Evolutionary conservation across 768 basidiomycete species (phyloP), one percentile per base, ranked within the genome.

Genomic region (Pilatotrama ljubarskyi): DNA sequence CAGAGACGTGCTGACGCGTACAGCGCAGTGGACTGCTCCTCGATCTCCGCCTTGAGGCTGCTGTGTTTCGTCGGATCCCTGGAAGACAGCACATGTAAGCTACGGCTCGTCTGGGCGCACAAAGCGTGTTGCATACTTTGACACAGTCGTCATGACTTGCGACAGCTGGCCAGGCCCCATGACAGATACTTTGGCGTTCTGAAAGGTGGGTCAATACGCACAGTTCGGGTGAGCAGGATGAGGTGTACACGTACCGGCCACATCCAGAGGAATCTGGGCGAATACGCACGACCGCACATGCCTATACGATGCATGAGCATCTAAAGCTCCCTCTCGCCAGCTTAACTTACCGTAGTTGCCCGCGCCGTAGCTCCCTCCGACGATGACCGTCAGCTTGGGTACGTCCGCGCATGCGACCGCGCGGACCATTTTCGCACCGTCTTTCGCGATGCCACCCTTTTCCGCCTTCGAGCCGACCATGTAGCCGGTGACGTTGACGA

Each of bases 391-490:
- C 61, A 96, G 78, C 75, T 98, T 98, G 14, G 95, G 94, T 7
- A 96, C 93, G 64, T 96, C 89, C 17, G 93, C 93, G 64, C 93
- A 93, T 5, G 93, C 93, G 17, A 95, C 93, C 6, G 93, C 93
- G 43, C 95, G 87, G 66, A 98, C 95, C 92, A 98, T 95, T 80
- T 97, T 97, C 7, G 95, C 95, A 38, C 91, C 91, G 69, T 97
- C 93, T 75, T 95, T 95, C 5, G 94, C 94, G 64, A 98, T 98
- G 0, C 95, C 95, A 2, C 93, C 94, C 66, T 83, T 84, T 75
- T 98, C 95, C 18, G 95, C 95, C 64, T 95, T 95, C 5, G 91
- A 94, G 5, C 95, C 95, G 3, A 98, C 95, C 95, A 97, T 98
- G 68, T 97, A 98, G 80, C 91, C 93, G 2, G 93, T 93, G n/a